phyloP scores from a whole-genome alignment of 2,329 filamentous ascomycete genomes.

The Colletotrichum sp. region DNA sequence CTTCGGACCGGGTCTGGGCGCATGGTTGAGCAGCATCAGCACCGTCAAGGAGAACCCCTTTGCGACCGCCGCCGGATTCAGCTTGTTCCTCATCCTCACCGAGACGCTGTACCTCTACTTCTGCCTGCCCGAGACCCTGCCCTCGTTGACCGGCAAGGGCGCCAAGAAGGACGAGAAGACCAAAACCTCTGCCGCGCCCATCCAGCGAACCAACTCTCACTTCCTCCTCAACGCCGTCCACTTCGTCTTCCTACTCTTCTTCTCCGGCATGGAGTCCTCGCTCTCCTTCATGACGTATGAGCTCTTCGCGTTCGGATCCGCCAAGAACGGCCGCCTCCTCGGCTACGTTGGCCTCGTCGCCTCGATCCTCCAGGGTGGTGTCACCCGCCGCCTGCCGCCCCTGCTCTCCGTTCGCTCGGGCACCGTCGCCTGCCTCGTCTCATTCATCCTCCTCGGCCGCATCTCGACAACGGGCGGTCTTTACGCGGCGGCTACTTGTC shows the following conservation, averaged over 20 bases:
- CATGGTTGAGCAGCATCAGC: conserved; percentile 79
- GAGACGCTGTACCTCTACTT: conserved; percentile 90
- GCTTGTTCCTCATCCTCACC: conserved; percentile 79
- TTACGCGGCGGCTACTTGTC: conserved; percentile 80
- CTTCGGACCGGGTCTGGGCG: conserved; percentile 90
- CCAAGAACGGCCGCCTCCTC: conserved; percentile 82
- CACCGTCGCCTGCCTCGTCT: conserved; percentile 75
- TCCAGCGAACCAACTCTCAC: conserved; percentile 79
- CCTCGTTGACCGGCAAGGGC: conserved; percentile 51
- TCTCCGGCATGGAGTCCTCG: conserved; percentile 98
- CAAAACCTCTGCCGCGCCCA: conserved; percentile 24
- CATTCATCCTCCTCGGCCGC: conserved; percentile 80
- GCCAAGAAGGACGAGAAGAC: conserved; percentile 19
- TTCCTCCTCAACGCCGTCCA: conserved; percentile 83
- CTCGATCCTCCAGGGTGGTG: conserved; percentile 89
- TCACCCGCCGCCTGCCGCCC: conserved; percentile 85
- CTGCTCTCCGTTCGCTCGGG: conserved; percentile 81
- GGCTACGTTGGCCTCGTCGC: conserved; percentile 92
- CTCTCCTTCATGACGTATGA: conserved; percentile 98
- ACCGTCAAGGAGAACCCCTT: conserved; percentile 90
- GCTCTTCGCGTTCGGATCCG: conserved; percentile 81
- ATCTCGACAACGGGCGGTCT: conserved; percentile 72
- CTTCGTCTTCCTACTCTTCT: conserved; percentile 92
- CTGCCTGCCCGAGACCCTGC: conserved; percentile 85
- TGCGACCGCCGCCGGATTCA: conserved; percentile 88